phyloP scores from a whole-genome alignment of 176 grass and related monocot species.

The Cocos nucifera region DNA sequence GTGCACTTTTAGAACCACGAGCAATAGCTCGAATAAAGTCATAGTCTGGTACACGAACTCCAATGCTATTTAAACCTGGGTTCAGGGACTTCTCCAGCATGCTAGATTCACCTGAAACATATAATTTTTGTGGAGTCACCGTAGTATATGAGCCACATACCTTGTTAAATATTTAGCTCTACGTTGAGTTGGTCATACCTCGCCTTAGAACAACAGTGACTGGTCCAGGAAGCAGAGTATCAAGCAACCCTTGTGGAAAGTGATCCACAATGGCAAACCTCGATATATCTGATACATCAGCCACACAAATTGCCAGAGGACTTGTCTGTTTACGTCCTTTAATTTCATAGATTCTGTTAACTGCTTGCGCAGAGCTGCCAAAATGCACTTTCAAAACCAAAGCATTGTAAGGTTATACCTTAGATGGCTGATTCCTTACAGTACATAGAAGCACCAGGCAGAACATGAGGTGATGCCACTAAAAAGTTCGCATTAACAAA shows the following conservation, averaged over 20 bases:
- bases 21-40: conserved; percentile 70
- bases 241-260: conserved; percentile 69
- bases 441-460: too few species aligned
- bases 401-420: conserved; percentile 16
- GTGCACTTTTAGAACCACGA: conserved; percentile 65
- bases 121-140: too few species aligned
- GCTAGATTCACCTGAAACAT: conserved; percentile 28
- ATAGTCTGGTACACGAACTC: conserved; percentile 64
- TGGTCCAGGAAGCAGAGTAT: conserved; percentile 75
- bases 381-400: conserved; percentile 19
- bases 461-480: too few species aligned
- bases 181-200: conserved; percentile 38
- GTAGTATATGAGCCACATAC: too few species aligned
- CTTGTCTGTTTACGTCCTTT: conserved; percentile 76
- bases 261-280: conserved; percentile 69
- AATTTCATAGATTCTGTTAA: conserved; percentile 84
- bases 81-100: conserved; percentile 72
- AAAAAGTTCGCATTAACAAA: too few species aligned
- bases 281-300: conserved; percentile 71
- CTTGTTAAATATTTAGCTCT: background rate
- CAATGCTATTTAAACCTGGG: conserved; percentile 79
- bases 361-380: conserved; percentile 76
- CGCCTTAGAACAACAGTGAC: conserved; percentile 83
- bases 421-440: too few species aligned
- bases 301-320: conserved; percentile 87